Evolutionary conservation across 768 basidiomycete genomes (phyloP).

Genomic region (Pisolithus microcarpus): DNA sequence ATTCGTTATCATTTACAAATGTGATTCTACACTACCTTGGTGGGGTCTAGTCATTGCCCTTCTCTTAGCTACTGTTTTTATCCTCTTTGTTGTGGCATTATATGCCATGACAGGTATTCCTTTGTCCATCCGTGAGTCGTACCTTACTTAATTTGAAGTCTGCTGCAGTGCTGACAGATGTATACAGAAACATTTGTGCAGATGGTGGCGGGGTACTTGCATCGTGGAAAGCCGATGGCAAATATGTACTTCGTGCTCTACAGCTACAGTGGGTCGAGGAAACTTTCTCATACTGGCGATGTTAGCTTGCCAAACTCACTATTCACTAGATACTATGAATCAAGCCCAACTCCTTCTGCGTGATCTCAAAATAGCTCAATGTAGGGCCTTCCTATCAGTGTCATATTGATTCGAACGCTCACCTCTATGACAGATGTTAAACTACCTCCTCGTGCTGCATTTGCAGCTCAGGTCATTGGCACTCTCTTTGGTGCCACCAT

Average conservation of each 20-base stretch:
- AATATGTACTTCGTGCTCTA: slow-evolving; percentile 41
- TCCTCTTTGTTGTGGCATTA: slow-evolving; percentile 49
- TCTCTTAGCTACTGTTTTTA: slow-evolving; percentile 40
- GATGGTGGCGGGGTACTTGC: slow-evolving; percentile 33
- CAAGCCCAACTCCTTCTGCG: slow-evolving; percentile 49
- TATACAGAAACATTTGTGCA: slow-evolving; percentile 24
- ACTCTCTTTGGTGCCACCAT: slow-evolving; percentile 46
- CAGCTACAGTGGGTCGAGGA: slow-evolving; percentile 34
- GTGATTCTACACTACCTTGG: slow-evolving; percentile 51
- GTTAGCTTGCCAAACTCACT: slow-evolving; percentile 31
- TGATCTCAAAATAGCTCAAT: slow-evolving; percentile 44
- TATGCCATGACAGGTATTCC: slow-evolving; percentile 39
- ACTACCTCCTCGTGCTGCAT: slow-evolving; percentile 58
- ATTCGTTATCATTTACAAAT: slow-evolving; percentile 24
- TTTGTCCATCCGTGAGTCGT: slow-evolving; percentile 15
- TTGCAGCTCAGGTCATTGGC: slow-evolving; percentile 51
- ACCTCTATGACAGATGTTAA: slow-evolving; percentile 32
- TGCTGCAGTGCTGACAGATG: not conserved
- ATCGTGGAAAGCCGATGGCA: slow-evolving; percentile 33
- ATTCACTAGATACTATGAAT: slow-evolving; percentile 40
- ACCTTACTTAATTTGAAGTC: not conserved
- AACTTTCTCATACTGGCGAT: not conserved
- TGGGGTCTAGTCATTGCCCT: slow-evolving; percentile 51
- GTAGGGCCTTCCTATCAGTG: slow-evolving; percentile 1
- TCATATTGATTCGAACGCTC: slow-evolving; percentile 30